A percentile compares a stretch with the other conserved stretches of the same genome.
Evolutionary conservation across 352 stramenopile species (phyloP).

Genomic region (Pythium rhizo-oryzae): DNA sequence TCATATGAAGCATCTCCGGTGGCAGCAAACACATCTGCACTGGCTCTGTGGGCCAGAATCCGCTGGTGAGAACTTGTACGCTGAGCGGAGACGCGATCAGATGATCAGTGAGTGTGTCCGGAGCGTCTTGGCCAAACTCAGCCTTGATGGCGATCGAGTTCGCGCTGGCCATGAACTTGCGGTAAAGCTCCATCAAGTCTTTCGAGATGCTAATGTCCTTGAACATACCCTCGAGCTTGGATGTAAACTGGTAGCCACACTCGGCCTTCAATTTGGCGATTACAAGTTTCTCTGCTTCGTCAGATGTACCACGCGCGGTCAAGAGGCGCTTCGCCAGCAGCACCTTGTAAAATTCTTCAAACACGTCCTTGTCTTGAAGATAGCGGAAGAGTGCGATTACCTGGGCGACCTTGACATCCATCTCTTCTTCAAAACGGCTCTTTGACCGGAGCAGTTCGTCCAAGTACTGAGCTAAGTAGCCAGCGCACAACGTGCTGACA

Average conservation of each 20-base stretch:
- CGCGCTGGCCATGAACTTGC: slow-evolving; percentile 41
- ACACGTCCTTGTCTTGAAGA: slow-evolving; percentile 99
- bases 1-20: slow-evolving; percentile 69
- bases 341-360: slow-evolving; percentile 99
- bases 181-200: slow-evolving; percentile 93
- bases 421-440: slow-evolving; percentile 86
- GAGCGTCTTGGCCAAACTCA: slow-evolving; percentile 17
- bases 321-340: slow-evolving; percentile 97
- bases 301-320: slow-evolving; percentile 62
- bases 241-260: slow-evolving; percentile 99
- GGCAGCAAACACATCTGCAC: slow-evolving; percentile 89
- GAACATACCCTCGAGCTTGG: slow-evolving; percentile 99
- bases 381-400: slow-evolving; percentile 97
- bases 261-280: slow-evolving; percentile 97
- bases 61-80: slow-evolving; percentile 87
- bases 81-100: slow-evolving; percentile 36
- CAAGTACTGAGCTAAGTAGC: slow-evolving; percentile 93
- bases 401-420: slow-evolving; percentile 93
- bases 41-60: slow-evolving; percentile 88
- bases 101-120: neutral
- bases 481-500: slow-evolving; percentile 94
- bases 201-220: slow-evolving; percentile 99
- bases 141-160: slow-evolving; percentile 30
- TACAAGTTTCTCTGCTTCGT: slow-evolving; percentile 94
- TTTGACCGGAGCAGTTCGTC: slow-evolving; percentile 91